Evolutionary conservation across 805 yeast species (phyloP).

Genomic region (Yamadazyma phyllophila): DNA sequence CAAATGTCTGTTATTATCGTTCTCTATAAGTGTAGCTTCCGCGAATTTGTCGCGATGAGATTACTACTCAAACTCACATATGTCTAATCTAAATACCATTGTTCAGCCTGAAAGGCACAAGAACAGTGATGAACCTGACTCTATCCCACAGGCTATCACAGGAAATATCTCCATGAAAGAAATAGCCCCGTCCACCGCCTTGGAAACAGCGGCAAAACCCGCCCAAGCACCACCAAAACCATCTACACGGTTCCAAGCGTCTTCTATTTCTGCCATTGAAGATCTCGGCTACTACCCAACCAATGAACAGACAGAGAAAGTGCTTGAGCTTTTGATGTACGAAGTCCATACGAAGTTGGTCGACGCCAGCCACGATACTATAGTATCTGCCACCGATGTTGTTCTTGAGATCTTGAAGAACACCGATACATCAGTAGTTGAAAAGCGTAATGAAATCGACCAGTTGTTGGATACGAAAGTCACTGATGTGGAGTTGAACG

Average conservation of each 20-base stretch:
- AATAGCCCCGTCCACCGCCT: constrained; percentile 45
- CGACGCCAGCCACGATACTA: constrained; percentile 74
- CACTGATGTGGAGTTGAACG: constrained; percentile 44
- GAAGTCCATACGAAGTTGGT: constrained; percentile 59
- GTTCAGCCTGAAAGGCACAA: constrained; percentile 67
- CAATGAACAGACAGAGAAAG: constrained; percentile 46
- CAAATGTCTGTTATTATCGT: no score
- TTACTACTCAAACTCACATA: background rate
- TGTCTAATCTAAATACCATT: constrained; percentile 34
- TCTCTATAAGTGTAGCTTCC: no score
- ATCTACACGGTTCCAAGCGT: constrained; percentile 7
- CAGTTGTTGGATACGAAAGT: constrained; percentile 42
- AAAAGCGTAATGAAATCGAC: constrained; percentile 50
- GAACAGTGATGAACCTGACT: constrained; percentile 50
- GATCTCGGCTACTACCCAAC: constrained; percentile 63
- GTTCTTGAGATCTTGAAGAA: constrained; percentile 54
- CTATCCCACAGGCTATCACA: constrained; percentile 68
- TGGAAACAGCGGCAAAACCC: constrained; percentile 3
- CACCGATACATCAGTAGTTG: constrained; percentile 35
- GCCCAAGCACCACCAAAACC: background rate
- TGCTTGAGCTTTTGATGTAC: constrained; percentile 55
- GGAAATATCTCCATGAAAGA: constrained; percentile 69
- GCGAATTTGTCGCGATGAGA: constrained; percentile 7
- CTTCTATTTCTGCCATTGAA: constrained; percentile 30
- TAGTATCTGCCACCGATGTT: constrained; percentile 70